These are phyloP conservation scores for Mollisia scopiformis DNA, from an alignment of 2,329 filamentous ascomycete genomes.

Conservation along the genomic window DNA sequence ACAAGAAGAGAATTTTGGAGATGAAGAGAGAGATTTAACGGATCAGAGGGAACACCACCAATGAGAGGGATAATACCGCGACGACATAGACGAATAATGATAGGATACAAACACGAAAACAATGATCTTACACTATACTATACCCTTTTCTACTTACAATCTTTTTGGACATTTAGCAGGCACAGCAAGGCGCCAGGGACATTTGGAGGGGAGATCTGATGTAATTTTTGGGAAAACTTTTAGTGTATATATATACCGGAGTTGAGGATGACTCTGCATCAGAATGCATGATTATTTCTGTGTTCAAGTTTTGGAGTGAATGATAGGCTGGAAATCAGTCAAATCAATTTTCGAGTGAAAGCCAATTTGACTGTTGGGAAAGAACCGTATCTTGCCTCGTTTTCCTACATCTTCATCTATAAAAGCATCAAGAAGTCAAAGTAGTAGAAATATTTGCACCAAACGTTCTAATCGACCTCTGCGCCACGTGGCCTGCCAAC, in stretches of 20 bases:
- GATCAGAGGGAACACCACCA: background rate
- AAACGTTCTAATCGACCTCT: too few relatives aligned
- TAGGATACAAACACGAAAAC: background rate
- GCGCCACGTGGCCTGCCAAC: too few relatives aligned
- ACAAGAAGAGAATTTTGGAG: background rate
- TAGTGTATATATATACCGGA: background rate
- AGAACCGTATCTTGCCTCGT: too few relatives aligned
- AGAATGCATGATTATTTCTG: background rate
- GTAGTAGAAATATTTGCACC: too few relatives aligned
- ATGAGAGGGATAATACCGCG: background rate
- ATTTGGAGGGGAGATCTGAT: background rate
- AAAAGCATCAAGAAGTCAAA: too few relatives aligned
- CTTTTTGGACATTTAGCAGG: background rate
- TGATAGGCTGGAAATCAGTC: background rate
- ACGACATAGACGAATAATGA: background rate
- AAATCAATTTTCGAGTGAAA: background rate
- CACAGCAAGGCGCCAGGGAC: background rate
- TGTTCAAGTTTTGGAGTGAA: background rate
- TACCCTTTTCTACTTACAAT: conserved; percentile 1
- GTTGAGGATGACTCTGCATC: background rate
- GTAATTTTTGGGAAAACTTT: background rate
- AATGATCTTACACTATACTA: background rate
- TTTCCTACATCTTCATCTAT: too few relatives aligned
- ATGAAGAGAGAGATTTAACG: background rate
- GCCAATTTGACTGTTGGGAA: too few relatives aligned